Base-by-base conservation (phyloP, 768 basidiomycete species). In the Boletus coccyginus region DNA sequence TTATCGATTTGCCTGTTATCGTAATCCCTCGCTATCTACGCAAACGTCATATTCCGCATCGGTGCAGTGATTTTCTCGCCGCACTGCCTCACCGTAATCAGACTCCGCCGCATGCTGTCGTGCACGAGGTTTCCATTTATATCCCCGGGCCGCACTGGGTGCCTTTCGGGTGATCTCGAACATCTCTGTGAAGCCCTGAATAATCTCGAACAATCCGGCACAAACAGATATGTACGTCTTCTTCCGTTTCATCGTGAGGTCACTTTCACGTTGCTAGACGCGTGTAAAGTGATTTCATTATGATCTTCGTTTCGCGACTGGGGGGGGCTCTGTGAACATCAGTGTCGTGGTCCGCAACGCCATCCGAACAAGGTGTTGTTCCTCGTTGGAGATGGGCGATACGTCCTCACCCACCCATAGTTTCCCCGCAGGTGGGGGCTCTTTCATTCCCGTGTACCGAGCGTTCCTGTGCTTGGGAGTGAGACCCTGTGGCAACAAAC, bases 111-210 rank as follows among this genome's bases (percentile, higher is more conserved):
- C 59, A 56, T 61, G 56, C 46, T 36, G 56, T 42, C 38, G 49
- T 49, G 60, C 63, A 65, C 63, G 63, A 65, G 63, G 51, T 59
- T 57, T 55, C 54, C 43, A 64, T 57, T 56, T 56, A 50, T 57
- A 50, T 50, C 56, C 64, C 50, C 58, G 58, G 64, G 55, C 64
- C 61, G 63, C 38, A 52, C 36, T 53, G 53, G 29, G 62, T 61
- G 7, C 48, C 59, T 64, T 14, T 44, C 43, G 50, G 53, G 46
- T 57, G 50, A 56, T 61, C 54, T 44, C 27, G 19, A 8, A 21
- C 51, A 57, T 47, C 31, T 32, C 35, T 46, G 42, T 13, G 43
- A 39, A 27, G 39, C 46, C 58, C 48, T 54, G 57, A 32, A 14
- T 38, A 7, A 33, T 24, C 35, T 24, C 45, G 3, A 46, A 19